Base-by-base conservation (phyloP, 2,329 filamentous ascomycete genomes). In the Neofusicoccum sp. region DNA sequence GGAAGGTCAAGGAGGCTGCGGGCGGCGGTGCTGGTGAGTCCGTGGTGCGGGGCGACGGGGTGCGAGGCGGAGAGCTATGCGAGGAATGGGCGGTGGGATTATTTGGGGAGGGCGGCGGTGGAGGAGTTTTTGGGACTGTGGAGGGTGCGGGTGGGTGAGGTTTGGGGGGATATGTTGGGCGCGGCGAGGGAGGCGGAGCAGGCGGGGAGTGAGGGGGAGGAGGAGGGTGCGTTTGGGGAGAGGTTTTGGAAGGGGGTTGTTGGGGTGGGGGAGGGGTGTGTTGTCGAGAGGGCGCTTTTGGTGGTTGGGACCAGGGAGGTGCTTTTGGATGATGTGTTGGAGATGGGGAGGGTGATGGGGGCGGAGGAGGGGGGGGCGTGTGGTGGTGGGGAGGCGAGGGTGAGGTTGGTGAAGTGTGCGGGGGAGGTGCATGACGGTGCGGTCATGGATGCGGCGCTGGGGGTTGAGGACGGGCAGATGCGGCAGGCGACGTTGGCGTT, bases 241-340 rank as follows among this genome's bases (percentile, higher is more conserved):
- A 24, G n/a, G 12, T 54, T 54, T 41, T 54, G 49, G 49, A 54
- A 26, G 36, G 33, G 49, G 6, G 34, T 54, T 8, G 34, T 54
- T n/a, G n/a, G n/a, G 20, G 24, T 24, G 33, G 49, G 49, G 7
- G 34, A 41, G 49, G 34, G 34, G 12, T 40, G 49, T 24, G 24
- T 41, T 2, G 36, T 54, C 6, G 49, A 54, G 49, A 54, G 34
- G 49, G 20, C 36, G 34, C 14, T 54, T 12, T 11, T 54, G 49
- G 41, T 14, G 14, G 49, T 54, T 6, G 49, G 49, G 49, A 54
- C 49, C 34, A 54, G 49, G 49, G 49, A 54, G 36, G 49, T 54
- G 7, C 41, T 54, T 11, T 54, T 40, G 24, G 49, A 41, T 12
- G 49, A 54, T 16, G 49, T 54, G 3, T n/a, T 28, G 24, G 49